phyloP scores from a whole-genome alignment of 2,329 filamentous ascomycete genomes.

The Piedraia hortae region DNA sequence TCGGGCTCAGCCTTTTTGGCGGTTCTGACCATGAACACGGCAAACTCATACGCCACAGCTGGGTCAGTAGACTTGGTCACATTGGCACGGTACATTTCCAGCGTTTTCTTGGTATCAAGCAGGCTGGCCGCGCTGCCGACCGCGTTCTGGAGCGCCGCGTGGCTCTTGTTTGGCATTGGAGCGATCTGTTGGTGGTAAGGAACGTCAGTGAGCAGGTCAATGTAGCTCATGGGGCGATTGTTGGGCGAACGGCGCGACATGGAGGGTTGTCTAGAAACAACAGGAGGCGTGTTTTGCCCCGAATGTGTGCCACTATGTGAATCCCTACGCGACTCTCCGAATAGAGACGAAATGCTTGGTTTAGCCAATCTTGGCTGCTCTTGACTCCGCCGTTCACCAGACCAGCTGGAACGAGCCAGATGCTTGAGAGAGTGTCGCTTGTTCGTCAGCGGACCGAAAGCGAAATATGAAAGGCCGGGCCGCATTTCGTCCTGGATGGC shows the following conservation, averaged over 20 bases:
- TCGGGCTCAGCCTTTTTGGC: slow-evolving; percentile 41
- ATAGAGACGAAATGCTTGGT: too few species aligned
- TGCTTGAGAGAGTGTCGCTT: too few species aligned
- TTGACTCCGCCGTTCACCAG: slow-evolving; percentile 3
- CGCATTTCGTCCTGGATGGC: slow-evolving; percentile 8
- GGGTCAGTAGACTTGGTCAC: slow-evolving; percentile 90
- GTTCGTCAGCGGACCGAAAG: too few species aligned
- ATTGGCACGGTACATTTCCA: slow-evolving; percentile 92
- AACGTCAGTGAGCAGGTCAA: slow-evolving; percentile 31
- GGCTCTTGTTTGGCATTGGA: slow-evolving; percentile 40
- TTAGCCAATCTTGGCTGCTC: slow-evolving; percentile 3
- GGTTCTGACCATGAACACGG: slow-evolving; percentile 72
- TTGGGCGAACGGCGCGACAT: slow-evolving; percentile 27
- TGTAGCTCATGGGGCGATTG: slow-evolving; percentile 28
- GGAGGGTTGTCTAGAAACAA: too few species aligned
- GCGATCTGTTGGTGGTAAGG: slow-evolving; percentile 59
- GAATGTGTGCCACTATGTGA: too few species aligned
- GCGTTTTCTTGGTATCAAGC: slow-evolving; percentile 69
- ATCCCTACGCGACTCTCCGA: too few species aligned
- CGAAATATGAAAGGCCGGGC: too few species aligned
- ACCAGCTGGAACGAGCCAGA: too few species aligned
- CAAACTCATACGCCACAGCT: slow-evolving; percentile 84
- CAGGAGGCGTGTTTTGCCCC: too few species aligned
- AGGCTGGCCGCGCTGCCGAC: slow-evolving; percentile 80
- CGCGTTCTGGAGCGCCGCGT: slow-evolving; percentile 47